These are phyloP conservation scores for Rutidosis leptorrhynchoides DNA, from an alignment of 129 eudicot species.

Conservation along the genomic window DNA sequence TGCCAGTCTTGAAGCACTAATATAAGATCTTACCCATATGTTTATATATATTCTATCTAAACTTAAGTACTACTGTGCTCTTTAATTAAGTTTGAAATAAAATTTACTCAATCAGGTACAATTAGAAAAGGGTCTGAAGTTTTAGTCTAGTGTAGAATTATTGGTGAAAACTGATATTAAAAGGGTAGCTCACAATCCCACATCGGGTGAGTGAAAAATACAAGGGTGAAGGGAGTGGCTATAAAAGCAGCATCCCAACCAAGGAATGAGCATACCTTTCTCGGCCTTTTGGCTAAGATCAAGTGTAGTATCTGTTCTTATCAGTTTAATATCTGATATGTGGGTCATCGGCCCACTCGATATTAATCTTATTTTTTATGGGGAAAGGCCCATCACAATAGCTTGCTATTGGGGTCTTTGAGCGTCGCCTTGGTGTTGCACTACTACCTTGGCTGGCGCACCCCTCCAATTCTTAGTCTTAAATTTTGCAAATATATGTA, in stretches of 20 bases:
- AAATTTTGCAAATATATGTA: no score
- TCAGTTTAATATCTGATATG: conserved; percentile 34
- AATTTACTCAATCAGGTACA: neutral
- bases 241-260: neutral
- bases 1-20: no score
- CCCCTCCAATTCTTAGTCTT: no score
- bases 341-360: conserved; percentile 30
- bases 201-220: conserved; percentile 14
- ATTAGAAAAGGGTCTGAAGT: neutral
- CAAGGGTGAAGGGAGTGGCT: neutral
- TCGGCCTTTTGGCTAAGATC: conserved; percentile 96
- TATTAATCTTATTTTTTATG: conserved; percentile 26
- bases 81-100: neutral
- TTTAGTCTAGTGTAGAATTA: neutral
- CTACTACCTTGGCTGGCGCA: conserved; percentile 20
- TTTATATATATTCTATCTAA: no score
- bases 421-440: conserved; percentile 21
- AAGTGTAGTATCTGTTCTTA: conserved; percentile 92
- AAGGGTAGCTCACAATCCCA: conserved; percentile 8
- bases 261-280: conserved; percentile 55
- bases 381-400: conserved; percentile 15
- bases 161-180: neutral
- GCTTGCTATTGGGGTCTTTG: conserved; percentile 18
- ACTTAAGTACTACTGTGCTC: neutral
- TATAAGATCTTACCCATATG: neutral